Percentiles rank a stretch among this genome's conserved stretches.
Evolutionary conservation across 345 rosid species (phyloP).

Genomic region (Moringa oleifera): DNA sequence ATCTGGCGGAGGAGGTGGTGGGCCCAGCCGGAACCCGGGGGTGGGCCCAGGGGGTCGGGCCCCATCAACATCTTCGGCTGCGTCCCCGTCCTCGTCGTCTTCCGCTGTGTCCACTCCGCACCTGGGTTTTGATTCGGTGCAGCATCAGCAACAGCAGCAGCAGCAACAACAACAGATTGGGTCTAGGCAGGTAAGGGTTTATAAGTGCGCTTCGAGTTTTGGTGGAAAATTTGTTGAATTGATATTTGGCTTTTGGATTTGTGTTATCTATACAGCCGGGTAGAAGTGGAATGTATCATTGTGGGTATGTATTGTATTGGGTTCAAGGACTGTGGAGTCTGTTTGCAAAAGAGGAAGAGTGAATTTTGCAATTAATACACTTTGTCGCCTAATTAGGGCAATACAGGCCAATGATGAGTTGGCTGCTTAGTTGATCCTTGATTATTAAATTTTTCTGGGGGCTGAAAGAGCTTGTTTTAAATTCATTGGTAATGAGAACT

Average conservation of each 20-base stretch:
- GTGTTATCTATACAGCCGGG: background rate
- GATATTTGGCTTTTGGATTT: constrained; percentile 13
- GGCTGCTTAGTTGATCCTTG: constrained; percentile 2
- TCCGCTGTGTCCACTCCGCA: constrained; percentile 80
- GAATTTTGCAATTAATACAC: constrained; percentile 26
- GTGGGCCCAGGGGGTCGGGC: constrained; percentile 68
- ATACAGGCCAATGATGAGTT: constrained; percentile 7
- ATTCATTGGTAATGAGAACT: constrained; percentile 2
- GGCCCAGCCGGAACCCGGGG: constrained; percentile 66
- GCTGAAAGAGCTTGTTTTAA: constrained; percentile 7
- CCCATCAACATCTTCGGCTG: constrained; percentile 80
- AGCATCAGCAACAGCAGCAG: constrained; percentile 61
- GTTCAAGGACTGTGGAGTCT: constrained; percentile 6
- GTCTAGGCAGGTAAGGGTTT: constrained; percentile 62
- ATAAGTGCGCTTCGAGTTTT: background rate
- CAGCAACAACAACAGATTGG: constrained; percentile 41
- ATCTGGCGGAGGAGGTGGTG: constrained; percentile 76
- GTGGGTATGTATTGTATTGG: background rate
- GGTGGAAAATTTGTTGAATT: constrained; percentile 14
- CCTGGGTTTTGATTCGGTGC: constrained; percentile 55
- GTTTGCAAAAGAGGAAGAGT: constrained; percentile 6
- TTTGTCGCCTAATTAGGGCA: constrained; percentile 6
- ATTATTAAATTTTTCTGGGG: constrained; percentile 1
- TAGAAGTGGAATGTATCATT: constrained; percentile 1
- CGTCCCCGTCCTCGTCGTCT: constrained; percentile 94